These are phyloP conservation scores for Calamus simplicifolius DNA, from an alignment of 176 grass and related monocot genomes.

Conservation along the genomic window DNA sequence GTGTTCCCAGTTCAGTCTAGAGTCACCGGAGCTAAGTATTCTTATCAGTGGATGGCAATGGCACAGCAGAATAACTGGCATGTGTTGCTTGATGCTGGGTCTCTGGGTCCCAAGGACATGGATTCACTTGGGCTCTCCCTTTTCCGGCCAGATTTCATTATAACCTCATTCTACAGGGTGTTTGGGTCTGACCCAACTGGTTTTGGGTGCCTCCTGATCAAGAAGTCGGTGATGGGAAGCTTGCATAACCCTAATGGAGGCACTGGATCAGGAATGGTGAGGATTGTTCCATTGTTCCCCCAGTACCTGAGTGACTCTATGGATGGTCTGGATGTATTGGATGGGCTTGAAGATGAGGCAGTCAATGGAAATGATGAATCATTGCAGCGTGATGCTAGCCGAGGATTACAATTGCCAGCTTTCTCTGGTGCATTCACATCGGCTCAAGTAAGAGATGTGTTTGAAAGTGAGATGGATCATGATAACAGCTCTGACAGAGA, in stretches of 20 bases:
- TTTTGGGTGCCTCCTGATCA: conserved; percentile 93
- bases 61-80: conserved; percentile 99
- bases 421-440: conserved; percentile 92
- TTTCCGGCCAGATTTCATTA: conserved; percentile 96
- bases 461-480: conserved; percentile 82
- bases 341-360: conserved; percentile 75
- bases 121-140: conserved; percentile 87
- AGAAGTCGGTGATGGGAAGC: conserved; percentile 84
- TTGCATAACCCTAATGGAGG: conserved; percentile 67
- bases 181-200: conserved; percentile 91
- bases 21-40: conserved; percentile 93
- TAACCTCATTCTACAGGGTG: conserved; percentile 94
- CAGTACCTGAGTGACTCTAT: conserved; percentile 90
- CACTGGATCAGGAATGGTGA: conserved; percentile 74
- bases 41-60: conserved; percentile 99
- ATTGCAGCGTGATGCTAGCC: conserved; percentile 27
- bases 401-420: conserved; percentile 66
- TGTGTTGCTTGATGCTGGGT: conserved; percentile 89
- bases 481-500: conserved; percentile 87
- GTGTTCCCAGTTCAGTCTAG: conserved; percentile 96
- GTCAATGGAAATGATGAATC: conserved; percentile 55
- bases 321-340: conserved; percentile 60
- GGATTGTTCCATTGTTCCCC: conserved; percentile 73
- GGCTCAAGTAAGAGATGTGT: conserved; percentile 79
- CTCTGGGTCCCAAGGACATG: conserved; percentile 97